Evolutionary conservation across 2,329 filamentous ascomycete species (phyloP), one percentile per base, ranked within the genome.

Genomic region (Penicillium freii): DNA sequence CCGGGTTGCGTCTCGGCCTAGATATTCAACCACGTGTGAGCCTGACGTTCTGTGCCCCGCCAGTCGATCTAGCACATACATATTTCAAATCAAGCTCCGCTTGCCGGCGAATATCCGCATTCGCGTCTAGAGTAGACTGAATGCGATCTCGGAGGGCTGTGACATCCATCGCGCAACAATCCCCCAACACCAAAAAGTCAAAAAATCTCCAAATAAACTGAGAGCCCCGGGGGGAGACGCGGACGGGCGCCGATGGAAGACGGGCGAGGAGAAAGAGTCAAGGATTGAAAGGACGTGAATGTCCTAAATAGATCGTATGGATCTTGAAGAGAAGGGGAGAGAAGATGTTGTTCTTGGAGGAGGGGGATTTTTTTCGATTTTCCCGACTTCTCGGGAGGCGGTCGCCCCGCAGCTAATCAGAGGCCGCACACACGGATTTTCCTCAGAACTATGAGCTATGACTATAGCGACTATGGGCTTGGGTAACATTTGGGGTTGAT

Each of bases 1-100:
- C 92, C 92, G 60, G 89, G 82, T 76, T 92, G 88, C 68, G 91
- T 87, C 80, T 97, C 93, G 73, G 94, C 91, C 92, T 97, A 69
- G 52, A 65, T 45, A 65, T 62, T 39, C 21, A 34, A 52, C 57
- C 58, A 61, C 51, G 51, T 58, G 59, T 66, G 42, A 67, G 62
- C 58, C 55, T 56, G 59, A 57, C 46, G 39, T 31, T 56, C 49
- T 38, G 21, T 55, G 47, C 52, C 58, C 57, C 54, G 47, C 54
- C 59, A 61, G 33, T 54, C 58, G 43, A 39, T 54, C 45, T 56
- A 56, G 56, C 56, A 75, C 81, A 66, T 78, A 87, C 84, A 80
- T 82, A 82, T 82, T 85, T 86, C 65, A 88, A 76, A 69, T 87
- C 84, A 68, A 82, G 72, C 77, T 87, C 85, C 59, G 85, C 85